Conservation (phyloP, 495 filamentous ascomycete genomes). For the Rhizodiscina lignyota region DNA sequence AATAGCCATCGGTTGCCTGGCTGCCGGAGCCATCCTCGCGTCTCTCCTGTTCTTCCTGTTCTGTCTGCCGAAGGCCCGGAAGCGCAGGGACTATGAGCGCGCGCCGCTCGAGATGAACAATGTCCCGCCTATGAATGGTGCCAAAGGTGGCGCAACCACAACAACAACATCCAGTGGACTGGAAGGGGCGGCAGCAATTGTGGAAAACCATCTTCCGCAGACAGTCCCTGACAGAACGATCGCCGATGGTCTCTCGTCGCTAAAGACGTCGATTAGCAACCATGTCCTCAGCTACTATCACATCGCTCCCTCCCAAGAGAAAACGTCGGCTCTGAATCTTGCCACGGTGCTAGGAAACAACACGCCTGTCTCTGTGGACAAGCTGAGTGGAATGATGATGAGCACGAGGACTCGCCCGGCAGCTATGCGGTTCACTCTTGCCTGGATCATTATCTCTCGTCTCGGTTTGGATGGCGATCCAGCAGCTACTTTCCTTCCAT, state of each 20-base stretch:
- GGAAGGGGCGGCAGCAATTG: not conserved
- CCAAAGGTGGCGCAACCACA: too few relatives aligned
- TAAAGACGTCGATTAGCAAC: slow-evolving; percentile 21
- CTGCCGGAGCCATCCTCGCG: slow-evolving; percentile 12
- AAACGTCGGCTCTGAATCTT: slow-evolving; percentile 9
- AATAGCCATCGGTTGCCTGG: slow-evolving; percentile 11
- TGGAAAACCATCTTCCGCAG: slow-evolving; percentile 12
- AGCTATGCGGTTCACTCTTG: slow-evolving; percentile 16
- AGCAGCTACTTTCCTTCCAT: too few relatives aligned
- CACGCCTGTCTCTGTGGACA: slow-evolving; percentile 9
- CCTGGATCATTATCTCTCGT: slow-evolving; percentile 17
- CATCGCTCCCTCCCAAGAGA: slow-evolving; percentile 5
- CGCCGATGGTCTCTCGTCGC: slow-evolving; percentile 16
- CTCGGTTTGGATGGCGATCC: too few relatives aligned
- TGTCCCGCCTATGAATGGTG: not conserved
- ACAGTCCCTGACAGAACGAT: slow-evolving; percentile 20
- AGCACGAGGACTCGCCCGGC: slow-evolving; percentile 13
- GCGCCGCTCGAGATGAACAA: not conserved
- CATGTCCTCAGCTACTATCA: slow-evolving; percentile 26
- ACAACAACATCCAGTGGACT: too few relatives aligned
- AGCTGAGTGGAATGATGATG: slow-evolving; percentile 13
- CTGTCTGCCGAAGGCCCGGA: not conserved
- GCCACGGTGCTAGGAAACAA: slow-evolving; percentile 9
- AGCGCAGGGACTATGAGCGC: too few relatives aligned
- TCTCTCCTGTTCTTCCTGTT: slow-evolving; percentile 8